phyloP scores from a whole-genome alignment of 306 rosid species.

The Quercus glauca region DNA sequence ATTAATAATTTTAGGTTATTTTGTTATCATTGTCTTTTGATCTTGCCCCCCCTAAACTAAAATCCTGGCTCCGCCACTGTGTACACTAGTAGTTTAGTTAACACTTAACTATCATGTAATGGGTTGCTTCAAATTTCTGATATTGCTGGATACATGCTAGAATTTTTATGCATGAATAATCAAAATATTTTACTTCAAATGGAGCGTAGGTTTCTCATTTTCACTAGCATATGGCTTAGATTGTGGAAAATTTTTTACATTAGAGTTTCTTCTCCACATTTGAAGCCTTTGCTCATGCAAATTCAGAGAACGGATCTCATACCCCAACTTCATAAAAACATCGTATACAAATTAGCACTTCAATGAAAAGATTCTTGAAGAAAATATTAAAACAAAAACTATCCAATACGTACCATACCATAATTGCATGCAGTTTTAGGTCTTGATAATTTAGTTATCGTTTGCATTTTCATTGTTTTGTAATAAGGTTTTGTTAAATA shows the following conservation, averaged over 20 bases:
- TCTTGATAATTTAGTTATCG: conserved; percentile 75
- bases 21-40: too few relatives aligned
- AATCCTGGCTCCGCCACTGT: too few relatives aligned
- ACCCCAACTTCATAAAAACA: conserved; percentile 64
- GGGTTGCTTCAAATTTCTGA: too few relatives aligned
- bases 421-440: conserved; percentile 52
- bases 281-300: conserved; percentile 91
- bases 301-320: conserved; percentile 73
- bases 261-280: conserved; percentile 75
- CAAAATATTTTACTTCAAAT: conserved; percentile 3
- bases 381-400: neutral
- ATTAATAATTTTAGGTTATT: too few relatives aligned
- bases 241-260: conserved; percentile 67
- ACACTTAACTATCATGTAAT: too few relatives aligned
- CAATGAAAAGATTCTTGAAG: neutral
- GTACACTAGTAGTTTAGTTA: too few relatives aligned
- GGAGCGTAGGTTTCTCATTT: conserved; percentile 25
- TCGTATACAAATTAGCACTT: conserved; percentile 10
- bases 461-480: conserved; percentile 29
- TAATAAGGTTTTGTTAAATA: too few relatives aligned
- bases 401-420: conserved; percentile 39
- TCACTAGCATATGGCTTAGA: conserved; percentile 55
- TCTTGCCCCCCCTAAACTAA: too few relatives aligned
- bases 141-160: too few relatives aligned
- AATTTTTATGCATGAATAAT: too few relatives aligned